These are phyloP conservation scores for Solanum okadae DNA, from an alignment of 257 asterid species.

Conservation along the genomic window DNA sequence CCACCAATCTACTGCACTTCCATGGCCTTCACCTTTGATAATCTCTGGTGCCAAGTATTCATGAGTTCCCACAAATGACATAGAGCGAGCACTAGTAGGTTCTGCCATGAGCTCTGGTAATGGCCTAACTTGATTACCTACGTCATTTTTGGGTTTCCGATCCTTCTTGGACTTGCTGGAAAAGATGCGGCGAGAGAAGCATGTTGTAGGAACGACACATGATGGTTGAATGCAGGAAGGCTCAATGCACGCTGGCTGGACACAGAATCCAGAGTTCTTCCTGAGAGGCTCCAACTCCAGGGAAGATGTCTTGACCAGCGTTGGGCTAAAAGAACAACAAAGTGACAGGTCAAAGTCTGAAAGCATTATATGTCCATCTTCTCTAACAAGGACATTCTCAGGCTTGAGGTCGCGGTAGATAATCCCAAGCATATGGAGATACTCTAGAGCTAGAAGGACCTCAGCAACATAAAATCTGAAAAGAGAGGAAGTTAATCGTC, in stretches of 20 bases:
- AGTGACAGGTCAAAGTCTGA: constrained; percentile 34
- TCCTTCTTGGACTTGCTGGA: constrained; percentile 26
- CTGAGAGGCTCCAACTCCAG: constrained; percentile 11
- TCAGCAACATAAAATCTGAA: constrained; percentile 31
- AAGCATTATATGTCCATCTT: constrained; percentile 33
- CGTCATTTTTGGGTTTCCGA: constrained; percentile 19
- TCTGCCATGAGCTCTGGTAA: constrained; percentile 35
- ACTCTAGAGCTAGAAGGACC: constrained; percentile 26
- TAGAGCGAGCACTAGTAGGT: constrained; percentile 36
- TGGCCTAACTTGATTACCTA: constrained; percentile 26
- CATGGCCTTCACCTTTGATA: constrained; percentile 41
- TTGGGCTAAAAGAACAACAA: constrained; percentile 25
- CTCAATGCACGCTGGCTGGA: constrained; percentile 23
- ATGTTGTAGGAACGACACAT: constrained; percentile 23
- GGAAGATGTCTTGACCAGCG: constrained; percentile 16
- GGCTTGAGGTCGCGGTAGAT: constrained; percentile 32
- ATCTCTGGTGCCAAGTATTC: constrained; percentile 39
- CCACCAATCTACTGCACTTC: constrained; percentile 46
- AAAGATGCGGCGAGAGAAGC: constrained; percentile 29
- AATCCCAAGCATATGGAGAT: constrained; percentile 32
- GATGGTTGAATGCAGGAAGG: constrained; percentile 33
- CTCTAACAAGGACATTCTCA: constrained; percentile 28
- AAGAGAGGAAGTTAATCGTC: neutral
- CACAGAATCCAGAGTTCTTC: constrained; percentile 20
- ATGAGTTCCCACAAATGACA: constrained; percentile 39